Conservation (phyloP, 305 asterid genomes). For the Striga hermonthica region DNA sequence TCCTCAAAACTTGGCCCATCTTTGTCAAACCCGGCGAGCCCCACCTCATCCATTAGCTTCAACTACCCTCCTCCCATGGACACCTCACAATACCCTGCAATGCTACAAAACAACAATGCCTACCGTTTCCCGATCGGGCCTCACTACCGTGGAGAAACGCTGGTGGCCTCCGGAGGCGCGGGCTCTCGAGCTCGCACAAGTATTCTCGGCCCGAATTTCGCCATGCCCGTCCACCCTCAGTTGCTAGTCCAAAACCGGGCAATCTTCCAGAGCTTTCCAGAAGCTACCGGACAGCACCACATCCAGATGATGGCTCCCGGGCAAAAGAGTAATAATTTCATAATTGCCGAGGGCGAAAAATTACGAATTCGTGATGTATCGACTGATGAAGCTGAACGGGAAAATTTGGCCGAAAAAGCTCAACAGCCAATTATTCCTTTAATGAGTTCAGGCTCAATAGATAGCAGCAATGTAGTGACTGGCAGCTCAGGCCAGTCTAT, state of each 20-base stretch:
- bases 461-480: slow-evolving; percentile 25
- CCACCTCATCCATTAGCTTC: slow-evolving; percentile 50
- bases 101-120: slow-evolving; percentile 48
- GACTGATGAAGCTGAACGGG: too few species aligned
- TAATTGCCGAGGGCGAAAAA: slow-evolving; percentile 42
- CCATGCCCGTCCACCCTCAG: slow-evolving; percentile 44
- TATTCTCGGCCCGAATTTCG: slow-evolving; percentile 53
- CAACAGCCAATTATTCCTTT: slow-evolving; percentile 49
- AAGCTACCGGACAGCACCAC: slow-evolving; percentile 50
- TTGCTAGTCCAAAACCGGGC: slow-evolving; percentile 56
- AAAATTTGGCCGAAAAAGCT: slow-evolving; percentile 14
- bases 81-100: slow-evolving; percentile 56
- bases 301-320: slow-evolving; percentile 40
- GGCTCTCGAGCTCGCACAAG: slow-evolving; percentile 46
- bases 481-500: slow-evolving; percentile 14
- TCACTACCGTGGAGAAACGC: slow-evolving; percentile 38
- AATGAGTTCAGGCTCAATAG: slow-evolving; percentile 45
- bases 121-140: slow-evolving; percentile 51
- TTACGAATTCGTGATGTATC: too few species aligned
- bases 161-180: slow-evolving; percentile 56
- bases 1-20: slow-evolving; percentile 26
- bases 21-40: slow-evolving; percentile 36
- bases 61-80: slow-evolving; percentile 56
- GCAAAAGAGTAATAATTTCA: slow-evolving; percentile 35
- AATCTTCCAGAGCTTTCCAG: slow-evolving; percentile 52